Base-by-base conservation (phyloP, 176 grass and related monocot genomes). In the Olyra latifolia region DNA sequence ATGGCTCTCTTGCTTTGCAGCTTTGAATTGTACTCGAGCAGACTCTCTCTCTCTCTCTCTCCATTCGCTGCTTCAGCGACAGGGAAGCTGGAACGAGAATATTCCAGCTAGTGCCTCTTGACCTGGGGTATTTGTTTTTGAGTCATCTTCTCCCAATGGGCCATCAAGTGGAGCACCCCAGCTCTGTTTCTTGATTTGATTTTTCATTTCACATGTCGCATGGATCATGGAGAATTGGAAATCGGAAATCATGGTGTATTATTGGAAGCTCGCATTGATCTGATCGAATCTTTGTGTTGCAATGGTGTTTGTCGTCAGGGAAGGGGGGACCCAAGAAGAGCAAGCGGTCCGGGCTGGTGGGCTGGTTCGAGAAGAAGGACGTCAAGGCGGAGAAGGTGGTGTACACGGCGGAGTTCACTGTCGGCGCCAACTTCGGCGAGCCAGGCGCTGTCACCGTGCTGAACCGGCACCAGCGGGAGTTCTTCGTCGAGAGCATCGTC, bases 291-390 rank as follows among this genome's bases (percentile, higher is more conserved):
- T 64, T 57, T 55, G 5, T 44, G 32, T 42, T 52, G 22, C 1
- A 54, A 4, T 11, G n/a, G 0, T n/a, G 7, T 7, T 4, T 0
- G 27, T 22, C 49, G 53, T 39, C 23, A 97, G 95, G 81, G 41
- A 90, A 88, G 12, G 82, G 85, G 5, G 65, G n/a, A 0, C 67
- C 89, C 3, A 90, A 82, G 86, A 88, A 58, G 77, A 97, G 91
- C 87, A 92, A 74, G 79, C 63, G 5, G 10, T 88, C 90, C 0
- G 43, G 63, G 54, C 72, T 99, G 42, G 79, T 80, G 39, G 90
- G 86, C 1, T 99, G 96, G 96, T 99, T 93, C 80, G 84, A 95
- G 64, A 99, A 99, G 85, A 91, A 91, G 75, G 86, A 99, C 68
- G 29, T 78, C 24, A 95, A 95, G 80, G 78, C 81, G 69, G 90